Evolutionary conservation across 495 filamentous ascomycete genomes (phyloP).

Genomic region (Neurospora sp.): DNA sequence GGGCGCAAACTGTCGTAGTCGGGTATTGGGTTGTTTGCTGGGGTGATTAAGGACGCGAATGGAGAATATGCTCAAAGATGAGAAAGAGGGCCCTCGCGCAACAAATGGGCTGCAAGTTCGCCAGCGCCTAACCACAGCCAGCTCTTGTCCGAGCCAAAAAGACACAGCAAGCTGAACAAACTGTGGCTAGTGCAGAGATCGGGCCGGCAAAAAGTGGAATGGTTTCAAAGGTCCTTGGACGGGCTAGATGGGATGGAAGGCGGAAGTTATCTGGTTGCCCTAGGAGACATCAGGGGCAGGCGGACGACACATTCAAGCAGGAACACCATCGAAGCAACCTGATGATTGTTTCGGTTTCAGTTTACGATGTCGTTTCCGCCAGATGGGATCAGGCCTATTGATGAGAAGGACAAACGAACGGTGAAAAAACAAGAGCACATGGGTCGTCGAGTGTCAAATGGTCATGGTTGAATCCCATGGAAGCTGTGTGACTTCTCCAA

Average conservation of each 20-base stretch:
- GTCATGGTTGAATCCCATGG: not conserved
- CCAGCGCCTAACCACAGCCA: not conserved
- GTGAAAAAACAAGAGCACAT: not conserved
- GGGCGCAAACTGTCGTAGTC: not conserved
- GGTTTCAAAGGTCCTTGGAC: not conserved
- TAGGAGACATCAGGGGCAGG: not conserved
- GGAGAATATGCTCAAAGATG: not conserved
- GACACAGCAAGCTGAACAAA: not conserved
- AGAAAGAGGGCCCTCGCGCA: not conserved
- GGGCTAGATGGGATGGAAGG: not conserved
- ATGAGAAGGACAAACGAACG: not conserved
- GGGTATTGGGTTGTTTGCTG: not conserved
- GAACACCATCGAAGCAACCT: not conserved
- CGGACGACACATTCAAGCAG: not conserved
- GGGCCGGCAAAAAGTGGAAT: not conserved
- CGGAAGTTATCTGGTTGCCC: not conserved
- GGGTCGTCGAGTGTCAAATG: not conserved
- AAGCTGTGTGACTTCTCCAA: not conserved
- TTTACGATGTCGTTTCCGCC: not conserved
- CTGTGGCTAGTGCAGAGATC: not conserved
- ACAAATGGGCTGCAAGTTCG: not conserved
- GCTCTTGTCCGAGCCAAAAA: not conserved
- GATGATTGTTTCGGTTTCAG: not conserved
- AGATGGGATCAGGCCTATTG: not conserved
- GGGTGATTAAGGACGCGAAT: not conserved